Evolutionary conservation across 2,329 filamentous ascomycete genomes (phyloP).

Genomic region (Ophiosphaerella narmari): DNA sequence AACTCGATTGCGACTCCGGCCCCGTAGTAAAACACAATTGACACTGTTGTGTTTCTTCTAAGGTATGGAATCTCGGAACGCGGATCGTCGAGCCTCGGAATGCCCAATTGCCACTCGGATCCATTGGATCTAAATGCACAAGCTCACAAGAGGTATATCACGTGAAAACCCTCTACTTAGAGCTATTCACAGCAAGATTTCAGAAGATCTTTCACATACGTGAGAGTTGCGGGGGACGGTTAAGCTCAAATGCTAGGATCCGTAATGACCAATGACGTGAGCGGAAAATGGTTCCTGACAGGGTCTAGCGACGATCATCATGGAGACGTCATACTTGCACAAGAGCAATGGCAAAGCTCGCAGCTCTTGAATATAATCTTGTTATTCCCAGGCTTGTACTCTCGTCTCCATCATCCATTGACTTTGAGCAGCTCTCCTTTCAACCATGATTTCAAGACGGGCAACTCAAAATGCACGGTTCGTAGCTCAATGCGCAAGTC

Average conservation of each 20-base stretch:
- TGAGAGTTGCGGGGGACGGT: not conserved
- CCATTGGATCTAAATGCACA: no score
- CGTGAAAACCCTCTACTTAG: no score
- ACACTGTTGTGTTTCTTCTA: no score
- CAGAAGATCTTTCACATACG: no score
- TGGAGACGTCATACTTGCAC: conserved; percentile 2
- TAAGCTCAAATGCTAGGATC: conserved; percentile 1
- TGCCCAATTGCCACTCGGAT: no score
- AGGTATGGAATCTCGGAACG: no score
- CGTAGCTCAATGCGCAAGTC: conserved; percentile 35
- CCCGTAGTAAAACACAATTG: no score
- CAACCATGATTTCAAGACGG: conserved; percentile 40
- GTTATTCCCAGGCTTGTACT: not conserved
- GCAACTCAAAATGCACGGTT: conserved; percentile 36
- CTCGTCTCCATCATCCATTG: conserved; percentile 2
- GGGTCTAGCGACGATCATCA: conserved; percentile 1
- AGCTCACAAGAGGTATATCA: no score
- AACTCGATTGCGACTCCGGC: no score
- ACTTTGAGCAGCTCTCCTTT: not conserved
- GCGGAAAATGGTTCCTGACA: conserved; percentile 1
- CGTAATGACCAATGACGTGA: conserved; percentile 2
- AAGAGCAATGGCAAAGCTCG: not conserved
- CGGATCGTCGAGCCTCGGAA: no score
- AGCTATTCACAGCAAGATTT: no score
- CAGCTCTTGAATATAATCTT: not conserved